Conservation (phyloP, 805 yeast genomes). For the Jamesozyma hellenica region DNA sequence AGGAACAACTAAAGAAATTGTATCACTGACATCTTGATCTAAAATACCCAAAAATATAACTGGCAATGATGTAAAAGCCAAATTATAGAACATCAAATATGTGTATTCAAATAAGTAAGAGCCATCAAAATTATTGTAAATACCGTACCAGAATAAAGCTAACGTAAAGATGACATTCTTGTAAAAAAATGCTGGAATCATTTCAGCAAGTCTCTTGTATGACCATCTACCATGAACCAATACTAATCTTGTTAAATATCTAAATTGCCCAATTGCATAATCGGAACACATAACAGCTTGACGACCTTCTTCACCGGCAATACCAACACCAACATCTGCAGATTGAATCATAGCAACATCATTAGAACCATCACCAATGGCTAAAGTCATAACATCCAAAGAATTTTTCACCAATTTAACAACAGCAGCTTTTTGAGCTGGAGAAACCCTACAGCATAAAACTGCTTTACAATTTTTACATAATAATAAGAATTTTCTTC, state of each 20-base stretch:
- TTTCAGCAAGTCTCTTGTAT: constrained; percentile 68
- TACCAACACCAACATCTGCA: constrained; percentile 82
- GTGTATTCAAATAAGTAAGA: constrained; percentile 71
- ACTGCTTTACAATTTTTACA: constrained; percentile 78
- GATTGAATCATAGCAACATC: constrained; percentile 89
- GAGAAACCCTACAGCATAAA: constrained; percentile 79
- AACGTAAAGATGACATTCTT: constrained; percentile 68
- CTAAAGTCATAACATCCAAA: constrained; percentile 72
- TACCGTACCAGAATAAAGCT: constrained; percentile 73
- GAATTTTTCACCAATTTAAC: constrained; percentile 67
- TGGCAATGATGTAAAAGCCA: constrained; percentile 76
- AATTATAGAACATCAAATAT: constrained; percentile 66
- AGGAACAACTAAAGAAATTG: constrained; percentile 61
- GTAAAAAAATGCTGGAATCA: constrained; percentile 75
- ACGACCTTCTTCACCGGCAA: constrained; percentile 86
- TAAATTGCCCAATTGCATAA: constrained; percentile 76
- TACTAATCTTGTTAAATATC: constrained; percentile 55
- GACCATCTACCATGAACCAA: constrained; percentile 84
- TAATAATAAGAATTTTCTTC: constrained; percentile 52
- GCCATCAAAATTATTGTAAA: constrained; percentile 67
- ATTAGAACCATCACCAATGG: constrained; percentile 83
- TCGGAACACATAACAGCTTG: constrained; percentile 86
- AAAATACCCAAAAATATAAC: constrained; percentile 68
- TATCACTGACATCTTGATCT: constrained; percentile 71
- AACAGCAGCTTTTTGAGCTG: constrained; percentile 80